Conservation (phyloP, 495 filamentous ascomycete genomes). For the Aspergillus ellipticus region DNA sequence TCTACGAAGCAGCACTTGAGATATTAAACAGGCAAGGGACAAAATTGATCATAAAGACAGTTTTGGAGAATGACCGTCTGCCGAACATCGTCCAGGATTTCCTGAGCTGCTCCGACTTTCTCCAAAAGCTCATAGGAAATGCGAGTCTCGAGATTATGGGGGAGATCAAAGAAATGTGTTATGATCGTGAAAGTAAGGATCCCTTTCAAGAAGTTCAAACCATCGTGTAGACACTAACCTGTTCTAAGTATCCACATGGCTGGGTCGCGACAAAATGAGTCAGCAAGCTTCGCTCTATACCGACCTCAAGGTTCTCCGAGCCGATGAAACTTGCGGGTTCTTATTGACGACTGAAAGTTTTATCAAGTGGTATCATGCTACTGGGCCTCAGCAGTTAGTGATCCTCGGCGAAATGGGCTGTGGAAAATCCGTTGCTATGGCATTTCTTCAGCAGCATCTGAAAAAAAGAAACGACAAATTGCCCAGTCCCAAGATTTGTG, state of each 20-base stretch:
- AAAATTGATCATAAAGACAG: not conserved
- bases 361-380: conserved; percentile 10
- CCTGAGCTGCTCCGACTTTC: not conserved
- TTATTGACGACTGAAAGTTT: conserved; percentile 11
- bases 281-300: conserved; percentile 10
- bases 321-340: conserved; percentile 14
- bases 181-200: conserved; percentile 25
- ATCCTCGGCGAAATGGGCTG: conserved; percentile 25
- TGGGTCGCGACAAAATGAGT: conserved; percentile 13
- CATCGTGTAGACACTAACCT: conserved; percentile 7
- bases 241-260: conserved; percentile 8
- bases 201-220: conserved; percentile 2
- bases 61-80: not conserved
- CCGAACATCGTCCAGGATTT: not conserved
- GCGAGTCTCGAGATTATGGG: not conserved
- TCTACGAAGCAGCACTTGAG: not conserved
- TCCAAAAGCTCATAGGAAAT: not conserved
- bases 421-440: conserved; percentile 22
- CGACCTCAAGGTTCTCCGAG: conserved; percentile 11
- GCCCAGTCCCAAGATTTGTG: conserved; percentile 24
- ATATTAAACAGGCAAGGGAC: not conserved
- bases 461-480: conserved; percentile 12
- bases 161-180: conserved; percentile 17
- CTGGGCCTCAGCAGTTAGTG: conserved; percentile 15
- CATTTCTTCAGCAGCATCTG: conserved; percentile 22